A percentile compares a stretch with the other conserved stretches of the same genome.
Evolutionary conservation across 176 grass and related monocot species (phyloP).

Genomic region (Avena eriantha): DNA sequence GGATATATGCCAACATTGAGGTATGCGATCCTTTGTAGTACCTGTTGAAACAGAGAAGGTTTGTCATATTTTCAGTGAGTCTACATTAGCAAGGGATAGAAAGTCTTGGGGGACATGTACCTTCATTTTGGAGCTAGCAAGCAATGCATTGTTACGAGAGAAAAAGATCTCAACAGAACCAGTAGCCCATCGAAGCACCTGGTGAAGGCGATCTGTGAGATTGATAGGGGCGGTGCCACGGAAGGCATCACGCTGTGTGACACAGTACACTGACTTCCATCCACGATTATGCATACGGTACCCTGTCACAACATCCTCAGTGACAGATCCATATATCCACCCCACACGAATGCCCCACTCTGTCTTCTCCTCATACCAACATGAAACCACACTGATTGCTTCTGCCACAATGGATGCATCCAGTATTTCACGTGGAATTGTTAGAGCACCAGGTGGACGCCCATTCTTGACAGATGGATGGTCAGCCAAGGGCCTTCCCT

Average conservation of each 20-base stretch:
- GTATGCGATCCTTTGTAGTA: slow-evolving; percentile 87
- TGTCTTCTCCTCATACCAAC: slow-evolving; percentile 99
- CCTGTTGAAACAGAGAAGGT: slow-evolving; percentile 48
- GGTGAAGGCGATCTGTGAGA: slow-evolving; percentile 94
- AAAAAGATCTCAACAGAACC: slow-evolving; percentile 99
- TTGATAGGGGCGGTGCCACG: slow-evolving; percentile 94
- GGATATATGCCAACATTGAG: slow-evolving; percentile 98
- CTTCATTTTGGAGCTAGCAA: slow-evolving; percentile 94
- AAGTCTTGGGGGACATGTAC: slow-evolving; percentile 24
- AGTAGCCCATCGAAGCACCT: slow-evolving; percentile 94
- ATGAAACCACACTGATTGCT: slow-evolving; percentile 94
- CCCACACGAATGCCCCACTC: slow-evolving; percentile 92
- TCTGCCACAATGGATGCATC: slow-evolving; percentile 93
- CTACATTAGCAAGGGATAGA: neutral
- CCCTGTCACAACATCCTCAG: slow-evolving; percentile 97
- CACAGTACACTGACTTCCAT: slow-evolving; percentile 98
- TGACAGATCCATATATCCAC: slow-evolving; percentile 97
- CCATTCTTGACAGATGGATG: slow-evolving; percentile 94
- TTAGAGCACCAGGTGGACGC: slow-evolving; percentile 79
- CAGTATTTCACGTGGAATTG: slow-evolving; percentile 79
- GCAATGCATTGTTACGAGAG: slow-evolving; percentile 88
- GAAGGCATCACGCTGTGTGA: slow-evolving; percentile 89
- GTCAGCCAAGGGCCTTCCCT: slow-evolving; percentile 88
- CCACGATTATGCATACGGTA: slow-evolving; percentile 98
- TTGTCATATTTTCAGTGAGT: slow-evolving; percentile 35